phyloP scores from a whole-genome alignment of 2,329 filamentous ascomycete species.

The Neocucurbitaria cava region DNA sequence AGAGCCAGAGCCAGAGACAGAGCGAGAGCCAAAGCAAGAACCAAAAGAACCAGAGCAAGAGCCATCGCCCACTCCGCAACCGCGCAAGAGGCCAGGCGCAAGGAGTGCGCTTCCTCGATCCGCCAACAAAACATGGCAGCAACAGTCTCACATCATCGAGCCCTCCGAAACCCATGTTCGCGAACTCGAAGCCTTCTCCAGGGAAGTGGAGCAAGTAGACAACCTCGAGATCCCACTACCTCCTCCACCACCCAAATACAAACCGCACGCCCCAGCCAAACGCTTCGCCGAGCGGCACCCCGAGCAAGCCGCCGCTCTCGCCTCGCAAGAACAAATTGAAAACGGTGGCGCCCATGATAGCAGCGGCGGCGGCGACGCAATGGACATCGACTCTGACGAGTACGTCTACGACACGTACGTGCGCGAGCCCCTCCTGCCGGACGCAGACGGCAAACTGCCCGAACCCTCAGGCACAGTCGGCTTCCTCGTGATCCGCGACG shows the following conservation, averaged over 20 bases:
- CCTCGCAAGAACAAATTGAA: conserved; percentile 4
- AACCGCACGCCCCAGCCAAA: conserved; percentile 42
- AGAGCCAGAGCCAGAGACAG: conserved; percentile 6
- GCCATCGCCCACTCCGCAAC: conserved; percentile 18
- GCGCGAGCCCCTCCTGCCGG: conserved; percentile 52
- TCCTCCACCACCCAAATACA: conserved; percentile 39
- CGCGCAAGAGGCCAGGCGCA: conserved; percentile 39
- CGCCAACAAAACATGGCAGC: conserved; percentile 6
- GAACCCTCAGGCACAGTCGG: conserved; percentile 45
- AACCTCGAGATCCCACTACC: conserved; percentile 12
- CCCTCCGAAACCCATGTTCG: conserved; percentile 38
- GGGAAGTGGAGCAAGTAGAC: conserved; percentile 39
- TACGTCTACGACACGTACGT: conserved; percentile 70
- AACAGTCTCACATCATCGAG: conserved; percentile 11
- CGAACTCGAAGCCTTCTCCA: conserved; percentile 42
- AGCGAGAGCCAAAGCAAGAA: conserved; percentile 9
- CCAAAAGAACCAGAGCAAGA: conserved; percentile 7
- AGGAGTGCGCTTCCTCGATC: conserved; percentile 22
- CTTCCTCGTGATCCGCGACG: conserved; percentile 57
- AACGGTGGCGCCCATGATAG: too few relatives aligned
- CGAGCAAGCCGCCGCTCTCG: conserved; percentile 29
- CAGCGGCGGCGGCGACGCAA: conserved; percentile 31
- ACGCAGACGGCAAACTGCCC: conserved; percentile 39
- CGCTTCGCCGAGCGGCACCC: conserved; percentile 46
- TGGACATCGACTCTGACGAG: conserved; percentile 54